Percentiles rank a stretch among this genome's conserved stretches.
Conservation (phyloP, 2,329 filamentous ascomycete genomes). For the Aspergillus ruber region DNA sequence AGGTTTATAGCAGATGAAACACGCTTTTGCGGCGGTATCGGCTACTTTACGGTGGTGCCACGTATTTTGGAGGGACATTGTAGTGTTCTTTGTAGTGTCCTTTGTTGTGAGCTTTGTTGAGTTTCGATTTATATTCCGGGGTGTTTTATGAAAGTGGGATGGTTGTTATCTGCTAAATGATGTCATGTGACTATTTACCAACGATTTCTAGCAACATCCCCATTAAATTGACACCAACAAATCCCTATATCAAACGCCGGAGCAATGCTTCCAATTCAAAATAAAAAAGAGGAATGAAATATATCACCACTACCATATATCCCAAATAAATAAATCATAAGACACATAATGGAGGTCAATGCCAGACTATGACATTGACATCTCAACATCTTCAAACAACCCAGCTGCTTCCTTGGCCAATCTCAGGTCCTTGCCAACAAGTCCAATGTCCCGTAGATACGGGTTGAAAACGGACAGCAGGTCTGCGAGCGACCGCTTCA, state of each 20-base stretch:
- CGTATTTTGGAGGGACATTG: slow-evolving; percentile 57
- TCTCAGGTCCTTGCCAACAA: slow-evolving; percentile 65
- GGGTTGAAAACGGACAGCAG: slow-evolving; percentile 67
- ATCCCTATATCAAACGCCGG: background rate
- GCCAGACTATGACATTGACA: slow-evolving; percentile 16
- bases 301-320: background rate
- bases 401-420: slow-evolving; percentile 61
- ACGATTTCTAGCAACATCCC: background rate
- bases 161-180: slow-evolving; percentile 5
- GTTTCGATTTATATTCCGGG: background rate
- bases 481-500: slow-evolving; percentile 60
- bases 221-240: background rate
- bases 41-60: slow-evolving; percentile 85
- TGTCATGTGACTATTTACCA: slow-evolving; percentile 8
- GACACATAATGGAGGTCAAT: slow-evolving; percentile 1
- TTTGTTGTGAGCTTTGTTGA: background rate
- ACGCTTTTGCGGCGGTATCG: slow-evolving; percentile 73
- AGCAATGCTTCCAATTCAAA: slow-evolving; percentile 1
- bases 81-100: background rate
- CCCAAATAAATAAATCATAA: slow-evolving; percentile 1
- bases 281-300: background rate
- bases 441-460: slow-evolving; percentile 64
- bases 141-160: background rate
- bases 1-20: slow-evolving; percentile 87
- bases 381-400: slow-evolving; percentile 15